A percentile compares a stretch with the other conserved stretches of the same genome.
Conservation (phyloP, 1,139 yeast genomes). For the Nadsonia commutata region DNA sequence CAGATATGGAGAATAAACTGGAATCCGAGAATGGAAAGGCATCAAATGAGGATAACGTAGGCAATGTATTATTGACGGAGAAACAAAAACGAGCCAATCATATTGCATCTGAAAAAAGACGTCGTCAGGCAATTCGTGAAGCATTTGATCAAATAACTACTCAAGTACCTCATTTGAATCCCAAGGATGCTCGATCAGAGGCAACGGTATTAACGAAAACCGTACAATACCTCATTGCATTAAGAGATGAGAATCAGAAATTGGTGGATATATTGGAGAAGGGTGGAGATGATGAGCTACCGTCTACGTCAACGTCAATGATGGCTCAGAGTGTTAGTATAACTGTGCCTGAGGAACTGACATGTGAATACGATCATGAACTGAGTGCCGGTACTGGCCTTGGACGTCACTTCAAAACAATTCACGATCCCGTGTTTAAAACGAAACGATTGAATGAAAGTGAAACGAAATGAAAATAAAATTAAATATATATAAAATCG, state of each 20-base stretch:
- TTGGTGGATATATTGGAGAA: conserved; percentile 9
- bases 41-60: too few species aligned
- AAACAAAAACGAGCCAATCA: conserved; percentile 27
- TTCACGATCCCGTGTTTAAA: background rate
- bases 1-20: too few species aligned
- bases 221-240: conserved; percentile 18
- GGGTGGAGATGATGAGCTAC: conserved; percentile 1
- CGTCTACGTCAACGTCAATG: conserved; percentile 2
- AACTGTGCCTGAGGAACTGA: too few species aligned
- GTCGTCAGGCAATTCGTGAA: conserved; percentile 33
- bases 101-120: conserved; percentile 35
- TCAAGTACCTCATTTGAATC: conserved; percentile 28
- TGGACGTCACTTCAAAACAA: background rate
- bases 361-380: conserved; percentile 4
- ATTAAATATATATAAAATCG: too few species aligned
- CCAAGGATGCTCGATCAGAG: conserved; percentile 26
- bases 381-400: background rate
- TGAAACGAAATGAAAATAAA: too few species aligned
- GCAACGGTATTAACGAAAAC: conserved; percentile 27
- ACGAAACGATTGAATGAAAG: too few species aligned
- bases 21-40: too few species aligned
- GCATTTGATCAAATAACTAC: conserved; percentile 29
- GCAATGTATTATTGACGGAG: conserved; percentile 11
- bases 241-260: conserved; percentile 19
- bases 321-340: too few species aligned